A percentile compares a stretch with the other conserved stretches of the same genome.
Conservation (phyloP, 345 rosid species). For the Angophora floribunda region DNA sequence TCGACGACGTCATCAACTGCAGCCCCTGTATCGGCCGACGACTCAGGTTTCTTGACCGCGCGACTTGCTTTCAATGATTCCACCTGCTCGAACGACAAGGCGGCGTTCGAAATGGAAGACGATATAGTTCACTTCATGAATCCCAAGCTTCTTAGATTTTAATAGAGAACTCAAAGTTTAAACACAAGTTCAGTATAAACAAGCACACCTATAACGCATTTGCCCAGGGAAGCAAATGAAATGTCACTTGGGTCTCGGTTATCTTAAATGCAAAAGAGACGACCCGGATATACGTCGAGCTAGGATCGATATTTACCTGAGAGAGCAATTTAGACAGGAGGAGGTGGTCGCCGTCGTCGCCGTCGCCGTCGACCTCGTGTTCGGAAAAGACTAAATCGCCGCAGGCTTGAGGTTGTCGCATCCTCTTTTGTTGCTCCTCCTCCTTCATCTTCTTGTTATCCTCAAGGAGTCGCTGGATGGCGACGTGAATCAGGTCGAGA, state of each 20-base stretch:
- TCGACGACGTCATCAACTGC: background rate
- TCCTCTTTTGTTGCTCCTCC: conserved; percentile 1
- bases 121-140: background rate
- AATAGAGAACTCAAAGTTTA: background rate
- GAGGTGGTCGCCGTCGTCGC: conserved; percentile 31
- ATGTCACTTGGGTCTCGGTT: background rate
- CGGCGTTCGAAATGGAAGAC: background rate
- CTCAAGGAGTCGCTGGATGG: conserved; percentile 36
- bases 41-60: background rate
- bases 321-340: conserved; percentile 50
- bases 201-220: background rate
- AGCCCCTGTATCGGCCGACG: background rate
- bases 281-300: background rate
- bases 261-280: background rate
- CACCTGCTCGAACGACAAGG: conserved; percentile 16
- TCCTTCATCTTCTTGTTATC: conserved; percentile 14
- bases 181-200: background rate
- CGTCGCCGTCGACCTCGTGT: background rate
- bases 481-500: conserved; percentile 30
- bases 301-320: conserved; percentile 26
- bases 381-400: background rate
- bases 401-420: background rate
- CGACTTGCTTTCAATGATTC: conserved; percentile 24
- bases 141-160: background rate
- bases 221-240: background rate